These are phyloP conservation scores for Macrolepiota albuminosa DNA, from an alignment of 768 basidiomycete species.

Conservation along the genomic window DNA sequence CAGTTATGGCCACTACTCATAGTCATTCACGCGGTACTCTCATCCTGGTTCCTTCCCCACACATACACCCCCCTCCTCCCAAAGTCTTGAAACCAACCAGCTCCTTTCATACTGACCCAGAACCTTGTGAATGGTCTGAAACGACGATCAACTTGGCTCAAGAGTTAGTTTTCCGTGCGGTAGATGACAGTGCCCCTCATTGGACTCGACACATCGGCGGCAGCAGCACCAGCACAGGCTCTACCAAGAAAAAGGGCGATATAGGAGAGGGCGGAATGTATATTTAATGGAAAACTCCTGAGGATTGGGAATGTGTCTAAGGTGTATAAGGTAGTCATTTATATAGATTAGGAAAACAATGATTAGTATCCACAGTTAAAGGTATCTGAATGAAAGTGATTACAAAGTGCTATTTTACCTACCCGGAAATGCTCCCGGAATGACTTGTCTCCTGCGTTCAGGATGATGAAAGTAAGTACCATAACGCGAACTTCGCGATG, in stretches of 20 bases:
- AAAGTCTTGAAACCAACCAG: conserved; percentile 29
- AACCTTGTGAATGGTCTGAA: conserved; percentile 31
- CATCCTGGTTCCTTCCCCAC: conserved; percentile 46
- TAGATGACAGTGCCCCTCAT: conserved; percentile 24
- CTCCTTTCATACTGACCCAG: conserved; percentile 27
- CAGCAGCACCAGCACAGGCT: not conserved
- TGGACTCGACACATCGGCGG: conserved; percentile 12
- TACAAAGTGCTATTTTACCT: conserved; percentile 4
- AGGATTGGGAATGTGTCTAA: not conserved
- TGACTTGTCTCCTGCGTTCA: conserved; percentile 52
- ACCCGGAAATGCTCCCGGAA: conserved; percentile 60
- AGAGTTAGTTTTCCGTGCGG: conserved; percentile 26
- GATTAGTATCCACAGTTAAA: not conserved
- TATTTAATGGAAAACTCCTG: conserved; percentile 25
- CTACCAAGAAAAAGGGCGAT: conserved; percentile 20
- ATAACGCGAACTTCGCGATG: conserved; percentile 53
- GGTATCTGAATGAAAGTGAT: conserved; percentile 1
- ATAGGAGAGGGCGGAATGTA: conserved; percentile 51
- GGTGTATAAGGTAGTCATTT: not conserved
- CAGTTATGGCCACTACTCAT: conserved; percentile 23
- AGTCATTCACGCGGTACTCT: conserved; percentile 22
- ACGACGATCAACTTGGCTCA: conserved; percentile 30
- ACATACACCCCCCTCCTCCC: conserved; percentile 38
- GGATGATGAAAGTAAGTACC: conserved; percentile 87
- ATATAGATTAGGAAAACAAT: not conserved